Percentiles rank a stretch among this genome's conserved stretches.
These are phyloP conservation scores for Fusarium albosuccineum DNA, from an alignment of 2,329 filamentous ascomycete species.

Conservation along the genomic window DNA sequence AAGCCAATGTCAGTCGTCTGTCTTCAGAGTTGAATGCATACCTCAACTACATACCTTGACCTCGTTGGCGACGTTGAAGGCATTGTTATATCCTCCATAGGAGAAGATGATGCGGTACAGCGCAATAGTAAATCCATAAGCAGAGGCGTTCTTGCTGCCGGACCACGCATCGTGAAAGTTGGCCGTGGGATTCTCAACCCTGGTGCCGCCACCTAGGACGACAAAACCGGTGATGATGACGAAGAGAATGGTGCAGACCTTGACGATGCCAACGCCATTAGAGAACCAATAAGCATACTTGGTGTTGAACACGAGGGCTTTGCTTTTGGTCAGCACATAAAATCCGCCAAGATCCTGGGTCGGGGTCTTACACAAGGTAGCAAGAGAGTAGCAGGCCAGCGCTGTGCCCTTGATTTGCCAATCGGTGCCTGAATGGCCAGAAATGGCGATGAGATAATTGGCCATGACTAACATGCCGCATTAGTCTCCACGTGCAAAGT, in stretches of 20 bases:
- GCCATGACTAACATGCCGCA: slow-evolving; percentile 62
- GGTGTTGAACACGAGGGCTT: slow-evolving; percentile 62
- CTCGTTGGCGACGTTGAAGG: slow-evolving; percentile 73
- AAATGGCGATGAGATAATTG: slow-evolving; percentile 71
- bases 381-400: slow-evolving; percentile 71
- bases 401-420: slow-evolving; percentile 78
- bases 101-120: slow-evolving; percentile 71
- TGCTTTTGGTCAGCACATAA: no score
- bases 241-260: slow-evolving; percentile 55
- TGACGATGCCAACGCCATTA: slow-evolving; percentile 69
- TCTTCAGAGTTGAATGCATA: background rate
- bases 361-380: slow-evolving; percentile 40
- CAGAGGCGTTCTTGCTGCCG: slow-evolving; percentile 19
- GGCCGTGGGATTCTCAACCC: slow-evolving; percentile 1
- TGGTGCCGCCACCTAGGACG: slow-evolving; percentile 60
- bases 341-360: no score
- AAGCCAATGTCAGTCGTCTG: background rate
- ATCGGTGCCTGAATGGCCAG: slow-evolving; percentile 59
- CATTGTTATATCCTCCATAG: slow-evolving; percentile 70
- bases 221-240: slow-evolving; percentile 72
- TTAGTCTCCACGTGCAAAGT: background rate
- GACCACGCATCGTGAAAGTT: slow-evolving; percentile 10
- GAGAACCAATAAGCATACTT: slow-evolving; percentile 67
- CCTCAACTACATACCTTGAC: slow-evolving; percentile 48
- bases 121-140: slow-evolving; percentile 58